Percentiles rank a stretch among this genome's conserved stretches.
These are phyloP conservation scores for Wallemia ichthyophaga DNA, from an alignment of 1,284 basidiomycete genomes.

Conservation along the genomic window DNA sequence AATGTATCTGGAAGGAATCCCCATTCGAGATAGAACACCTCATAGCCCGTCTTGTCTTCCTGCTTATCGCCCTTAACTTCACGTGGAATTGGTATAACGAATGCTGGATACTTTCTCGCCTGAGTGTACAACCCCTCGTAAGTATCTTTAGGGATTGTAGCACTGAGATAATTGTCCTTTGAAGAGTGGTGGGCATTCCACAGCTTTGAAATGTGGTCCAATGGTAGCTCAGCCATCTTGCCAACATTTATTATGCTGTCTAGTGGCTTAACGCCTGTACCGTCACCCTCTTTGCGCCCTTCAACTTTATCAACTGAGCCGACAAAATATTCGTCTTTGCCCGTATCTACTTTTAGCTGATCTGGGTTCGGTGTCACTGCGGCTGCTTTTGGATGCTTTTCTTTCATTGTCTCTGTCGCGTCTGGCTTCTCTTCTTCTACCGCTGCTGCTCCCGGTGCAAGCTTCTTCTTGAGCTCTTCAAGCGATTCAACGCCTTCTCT, in stretches of 20 bases:
- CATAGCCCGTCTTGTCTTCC: background rate
- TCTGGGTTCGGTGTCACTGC: background rate
- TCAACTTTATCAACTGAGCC: background rate
- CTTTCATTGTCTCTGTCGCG: background rate
- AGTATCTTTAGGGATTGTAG: background rate
- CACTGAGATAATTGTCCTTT: background rate
- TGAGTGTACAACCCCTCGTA: background rate
- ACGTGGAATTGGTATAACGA: background rate
- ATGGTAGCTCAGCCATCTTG: background rate
- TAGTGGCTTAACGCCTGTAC: background rate
- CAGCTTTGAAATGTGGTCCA: background rate
- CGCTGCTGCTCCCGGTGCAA: background rate
- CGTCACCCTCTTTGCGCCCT: background rate
- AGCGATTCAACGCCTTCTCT: background rate
- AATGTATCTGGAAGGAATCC: background rate
- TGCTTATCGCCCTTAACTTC: background rate
- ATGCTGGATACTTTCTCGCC: background rate
- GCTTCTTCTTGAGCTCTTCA: background rate
- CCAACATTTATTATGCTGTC: background rate
- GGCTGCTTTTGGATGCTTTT: background rate
- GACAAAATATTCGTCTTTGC: background rate
- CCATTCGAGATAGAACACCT: background rate
- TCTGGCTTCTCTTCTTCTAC: background rate
- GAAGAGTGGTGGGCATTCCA: background rate
- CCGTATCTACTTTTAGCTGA: background rate